phyloP scores from a whole-genome alignment of 2,329 filamentous ascomycete genomes.

The Cladosporium colombiae region DNA sequence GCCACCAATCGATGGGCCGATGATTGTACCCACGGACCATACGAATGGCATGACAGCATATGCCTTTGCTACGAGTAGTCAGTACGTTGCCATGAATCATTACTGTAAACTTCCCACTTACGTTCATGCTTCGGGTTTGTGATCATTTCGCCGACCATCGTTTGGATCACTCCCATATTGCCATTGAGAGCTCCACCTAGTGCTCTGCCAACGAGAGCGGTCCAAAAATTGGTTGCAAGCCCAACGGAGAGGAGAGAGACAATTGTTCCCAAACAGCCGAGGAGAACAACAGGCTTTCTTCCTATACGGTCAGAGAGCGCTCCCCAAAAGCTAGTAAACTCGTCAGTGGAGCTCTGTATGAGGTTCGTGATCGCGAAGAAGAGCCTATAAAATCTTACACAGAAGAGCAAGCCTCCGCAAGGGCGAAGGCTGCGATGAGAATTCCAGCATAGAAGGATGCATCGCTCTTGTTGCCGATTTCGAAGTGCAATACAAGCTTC shows the following conservation, averaged over 20 bases:
- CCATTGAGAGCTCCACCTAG: conserved; percentile 84
- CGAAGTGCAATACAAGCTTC: conserved; percentile 75
- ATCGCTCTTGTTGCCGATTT: conserved; percentile 70
- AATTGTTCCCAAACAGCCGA: conserved; percentile 81
- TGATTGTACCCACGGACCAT: conserved; percentile 86
- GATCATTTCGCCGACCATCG: conserved; percentile 88
- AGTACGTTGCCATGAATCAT: conserved; percentile 52
- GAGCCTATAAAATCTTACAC: not conserved
- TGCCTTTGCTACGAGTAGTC: conserved; percentile 63
- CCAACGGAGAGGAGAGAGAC: conserved; percentile 81
- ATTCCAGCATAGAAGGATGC: conserved; percentile 86
- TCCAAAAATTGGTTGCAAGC: conserved; percentile 78
- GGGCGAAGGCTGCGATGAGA: conserved; percentile 81
- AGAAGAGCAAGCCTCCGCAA: conserved; percentile 66
- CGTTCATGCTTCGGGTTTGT: conserved; percentile 80
- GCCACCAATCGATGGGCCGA: conserved; percentile 86
- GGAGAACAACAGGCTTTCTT: conserved; percentile 78
- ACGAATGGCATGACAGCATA: conserved; percentile 94
- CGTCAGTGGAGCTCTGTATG: not conserved
- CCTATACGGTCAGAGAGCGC: conserved; percentile 77
- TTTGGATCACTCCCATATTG: conserved; percentile 76
- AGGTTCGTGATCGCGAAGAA: not conserved
- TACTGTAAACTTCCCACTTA: not conserved
- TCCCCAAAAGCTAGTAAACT: conserved; percentile 66
- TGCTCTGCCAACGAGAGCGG: conserved; percentile 74